A percentile compares a stretch with the other conserved stretches of the same genome.
Evolutionary conservation across 768 basidiomycete species (phyloP).

Genomic region (Lyophyllum decastes): DNA sequence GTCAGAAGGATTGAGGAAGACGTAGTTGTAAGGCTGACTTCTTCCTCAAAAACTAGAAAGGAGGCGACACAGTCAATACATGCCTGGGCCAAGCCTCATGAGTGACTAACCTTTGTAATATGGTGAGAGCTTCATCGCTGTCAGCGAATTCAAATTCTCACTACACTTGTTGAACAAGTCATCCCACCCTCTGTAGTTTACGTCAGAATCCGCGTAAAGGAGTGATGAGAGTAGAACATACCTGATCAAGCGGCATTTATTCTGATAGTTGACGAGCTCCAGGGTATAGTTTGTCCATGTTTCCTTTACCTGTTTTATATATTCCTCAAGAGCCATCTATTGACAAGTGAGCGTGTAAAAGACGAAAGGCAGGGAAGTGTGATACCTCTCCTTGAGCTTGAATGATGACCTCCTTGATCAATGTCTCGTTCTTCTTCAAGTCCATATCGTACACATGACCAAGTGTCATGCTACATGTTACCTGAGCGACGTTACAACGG

Average conservation of each 20-base stretch:
- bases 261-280: conserved; percentile 97
- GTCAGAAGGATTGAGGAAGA: conserved; percentile 7
- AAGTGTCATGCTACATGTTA: conserved; percentile 69
- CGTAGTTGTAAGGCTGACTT: conserved; percentile 39
- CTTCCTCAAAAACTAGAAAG: conserved; percentile 80
- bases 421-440: conserved; percentile 85
- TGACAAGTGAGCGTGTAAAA: conserved; percentile 19
- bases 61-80: conserved; percentile 2
- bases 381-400: conserved; percentile 96
- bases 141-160: conserved; percentile 94
- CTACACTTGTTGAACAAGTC: conserved; percentile 96
- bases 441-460: conserved; percentile 98
- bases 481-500: conserved; percentile 7
- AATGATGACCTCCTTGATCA: conserved; percentile 93
- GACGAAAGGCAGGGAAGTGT: conserved; percentile 5
- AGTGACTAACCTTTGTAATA: conserved; percentile 85
- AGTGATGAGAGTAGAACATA: conserved; percentile 29
- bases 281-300: conserved; percentile 95
- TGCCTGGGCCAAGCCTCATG: background rate
- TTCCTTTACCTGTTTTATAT: conserved; percentile 95
- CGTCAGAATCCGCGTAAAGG: conserved; percentile 6
- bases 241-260: conserved; percentile 95
- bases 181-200: conserved; percentile 80
- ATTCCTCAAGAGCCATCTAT: conserved; percentile 94
- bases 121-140: conserved; percentile 96